Conservation (phyloP, 2,329 filamentous ascomycete genomes). For the Boeremia lycopersici region DNA sequence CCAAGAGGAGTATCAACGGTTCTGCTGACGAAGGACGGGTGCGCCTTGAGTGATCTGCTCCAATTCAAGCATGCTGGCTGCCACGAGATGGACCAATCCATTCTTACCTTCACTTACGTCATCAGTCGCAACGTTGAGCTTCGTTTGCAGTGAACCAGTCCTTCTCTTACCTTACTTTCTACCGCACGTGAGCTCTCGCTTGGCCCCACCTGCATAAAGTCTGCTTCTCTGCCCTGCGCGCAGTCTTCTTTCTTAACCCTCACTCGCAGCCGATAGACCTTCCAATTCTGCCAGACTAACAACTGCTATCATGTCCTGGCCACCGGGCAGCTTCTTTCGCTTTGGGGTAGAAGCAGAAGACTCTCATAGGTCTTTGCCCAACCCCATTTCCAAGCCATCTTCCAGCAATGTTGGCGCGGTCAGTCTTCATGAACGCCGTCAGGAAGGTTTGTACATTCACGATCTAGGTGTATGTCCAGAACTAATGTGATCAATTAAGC, state of each 20-base stretch:
- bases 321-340: not conserved
- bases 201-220: not conserved
- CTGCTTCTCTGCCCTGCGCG: not conserved
- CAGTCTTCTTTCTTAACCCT: not conserved
- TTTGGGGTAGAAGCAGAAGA: not conserved
- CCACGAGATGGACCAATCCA: not conserved
- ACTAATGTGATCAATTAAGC: not conserved
- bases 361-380: not conserved
- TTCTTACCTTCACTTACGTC: not conserved
- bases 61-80: not conserved
- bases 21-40: conserved; percentile 11
- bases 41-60: not conserved
- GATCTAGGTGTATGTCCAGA: too few species aligned
- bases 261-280: not conserved
- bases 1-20: conserved; percentile 6
- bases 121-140: not conserved
- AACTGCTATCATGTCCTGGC: not conserved
- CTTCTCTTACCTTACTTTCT: not conserved
- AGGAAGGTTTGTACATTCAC: too few species aligned
- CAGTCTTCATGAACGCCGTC: too few species aligned
- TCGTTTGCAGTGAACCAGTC: too few species aligned
- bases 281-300: not conserved
- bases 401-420: not conserved
- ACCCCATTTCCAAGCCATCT: not conserved
- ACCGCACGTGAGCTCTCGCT: not conserved